Evolutionary conservation across 768 basidiomycete genomes (phyloP).

Genomic region (Trametes maxima): DNA sequence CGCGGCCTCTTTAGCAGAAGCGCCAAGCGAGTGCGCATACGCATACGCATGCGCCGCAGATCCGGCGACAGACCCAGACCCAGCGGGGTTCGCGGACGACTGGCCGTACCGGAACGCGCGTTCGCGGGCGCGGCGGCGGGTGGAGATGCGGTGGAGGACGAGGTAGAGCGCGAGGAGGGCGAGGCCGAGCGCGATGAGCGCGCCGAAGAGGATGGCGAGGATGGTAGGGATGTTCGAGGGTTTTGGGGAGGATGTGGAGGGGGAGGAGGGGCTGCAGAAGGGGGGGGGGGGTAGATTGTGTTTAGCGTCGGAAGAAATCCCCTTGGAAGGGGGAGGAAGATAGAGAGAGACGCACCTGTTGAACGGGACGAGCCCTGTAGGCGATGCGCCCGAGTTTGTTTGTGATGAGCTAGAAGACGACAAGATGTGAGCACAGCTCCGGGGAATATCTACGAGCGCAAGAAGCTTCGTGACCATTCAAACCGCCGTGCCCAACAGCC

Average conservation of each 20-base stretch:
- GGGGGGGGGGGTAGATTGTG: too few relatives aligned
- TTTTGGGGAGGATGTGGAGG: constrained; percentile 8
- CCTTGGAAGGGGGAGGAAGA: not conserved
- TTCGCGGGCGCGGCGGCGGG: constrained; percentile 23
- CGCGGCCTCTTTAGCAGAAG: not conserved
- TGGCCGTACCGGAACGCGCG: constrained; percentile 27
- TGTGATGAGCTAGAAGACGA: not conserved
- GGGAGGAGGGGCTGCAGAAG: not conserved
- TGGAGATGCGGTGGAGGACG: constrained; percentile 22
- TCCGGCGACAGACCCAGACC: not conserved
- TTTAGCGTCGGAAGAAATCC: not conserved
- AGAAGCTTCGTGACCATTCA: not conserved
- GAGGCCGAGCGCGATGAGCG: constrained; percentile 25
- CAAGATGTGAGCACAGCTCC: not conserved
- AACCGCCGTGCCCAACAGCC: not conserved
- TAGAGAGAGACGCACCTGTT: not conserved
- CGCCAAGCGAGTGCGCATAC: not conserved
- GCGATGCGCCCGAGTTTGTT: not conserved
- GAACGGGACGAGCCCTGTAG: not conserved
- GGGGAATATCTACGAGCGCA: not conserved
- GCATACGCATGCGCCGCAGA: not conserved
- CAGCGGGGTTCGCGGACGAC: constrained; percentile 16
- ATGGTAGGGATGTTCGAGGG: constrained; percentile 9
- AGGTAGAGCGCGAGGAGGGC: constrained; percentile 17
- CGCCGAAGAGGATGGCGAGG: constrained; percentile 27